phyloP scores from a whole-genome alignment of 2,329 filamentous ascomycete genomes.

The Cordyceps fumosorosea region DNA sequence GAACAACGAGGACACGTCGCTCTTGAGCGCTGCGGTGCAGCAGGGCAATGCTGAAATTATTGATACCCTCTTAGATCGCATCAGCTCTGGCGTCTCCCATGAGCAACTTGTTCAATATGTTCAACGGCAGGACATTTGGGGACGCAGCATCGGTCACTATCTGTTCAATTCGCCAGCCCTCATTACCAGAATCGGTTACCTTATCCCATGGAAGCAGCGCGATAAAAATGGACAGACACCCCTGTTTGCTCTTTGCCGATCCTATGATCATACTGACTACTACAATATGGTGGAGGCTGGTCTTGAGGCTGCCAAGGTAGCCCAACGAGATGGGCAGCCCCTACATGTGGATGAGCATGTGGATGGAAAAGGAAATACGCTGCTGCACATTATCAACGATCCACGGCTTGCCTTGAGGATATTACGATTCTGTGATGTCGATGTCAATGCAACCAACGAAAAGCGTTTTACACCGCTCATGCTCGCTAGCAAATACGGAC shows the following conservation, averaged over 20 bases:
- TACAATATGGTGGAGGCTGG: constrained; percentile 79
- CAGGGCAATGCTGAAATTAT: constrained; percentile 70
- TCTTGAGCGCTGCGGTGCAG: constrained; percentile 87
- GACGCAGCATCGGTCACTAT: constrained; percentile 90
- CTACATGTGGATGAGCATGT: constrained; percentile 90
- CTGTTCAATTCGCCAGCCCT: constrained; percentile 84
- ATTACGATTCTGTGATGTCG: constrained; percentile 80
- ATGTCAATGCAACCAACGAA: constrained; percentile 92
- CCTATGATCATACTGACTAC: constrained; percentile 89
- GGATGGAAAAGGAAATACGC: constrained; percentile 85
- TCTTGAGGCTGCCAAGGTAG: constrained; percentile 62
- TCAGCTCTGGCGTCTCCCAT: constrained; percentile 52
- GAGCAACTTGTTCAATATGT: constrained; percentile 61
- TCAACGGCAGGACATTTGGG: constrained; percentile 70
- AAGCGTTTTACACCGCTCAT: constrained; percentile 93
- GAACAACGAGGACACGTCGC: constrained; percentile 83
- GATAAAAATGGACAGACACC: constrained; percentile 99
- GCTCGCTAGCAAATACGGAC: constrained; percentile 97
- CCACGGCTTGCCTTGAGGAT: constrained; percentile 68
- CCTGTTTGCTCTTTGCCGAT: constrained; percentile 87
- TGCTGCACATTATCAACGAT: constrained; percentile 94
- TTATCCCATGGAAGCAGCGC: constrained; percentile 81
- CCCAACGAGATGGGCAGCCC: constrained; percentile 71
- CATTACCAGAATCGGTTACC: constrained; percentile 66
- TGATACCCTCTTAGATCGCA: constrained; percentile 64